phyloP scores from a whole-genome alignment of 2,329 filamentous ascomycete species.

The Aspergillus proliferans region DNA sequence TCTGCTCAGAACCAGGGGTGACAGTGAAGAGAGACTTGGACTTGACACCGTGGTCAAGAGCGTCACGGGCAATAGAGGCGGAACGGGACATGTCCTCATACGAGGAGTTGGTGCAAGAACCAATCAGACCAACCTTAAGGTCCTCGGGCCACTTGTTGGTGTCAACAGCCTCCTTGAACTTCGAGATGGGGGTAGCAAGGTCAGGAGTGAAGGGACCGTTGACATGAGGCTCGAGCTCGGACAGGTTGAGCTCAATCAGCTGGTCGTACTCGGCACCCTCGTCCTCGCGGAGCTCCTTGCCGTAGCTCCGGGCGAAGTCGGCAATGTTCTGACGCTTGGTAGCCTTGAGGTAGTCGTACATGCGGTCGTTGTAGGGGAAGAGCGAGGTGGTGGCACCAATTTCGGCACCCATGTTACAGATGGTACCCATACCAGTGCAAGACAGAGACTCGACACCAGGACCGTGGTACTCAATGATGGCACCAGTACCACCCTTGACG shows the following conservation, averaged over 20 bases:
- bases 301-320: slow-evolving; percentile 79
- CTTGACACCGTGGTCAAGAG: slow-evolving; percentile 87
- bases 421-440: slow-evolving; percentile 82
- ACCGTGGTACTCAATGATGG: slow-evolving; percentile 56
- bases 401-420: slow-evolving; percentile 63
- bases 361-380: slow-evolving; percentile 96
- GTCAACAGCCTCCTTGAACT: slow-evolving; percentile 92
- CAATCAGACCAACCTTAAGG: slow-evolving; percentile 93
- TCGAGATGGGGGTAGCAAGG: slow-evolving; percentile 93
- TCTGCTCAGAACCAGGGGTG: slow-evolving; percentile 94
- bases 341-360: slow-evolving; percentile 90
- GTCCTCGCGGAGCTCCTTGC: slow-evolving; percentile 78
- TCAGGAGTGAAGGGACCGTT: slow-evolving; percentile 99
- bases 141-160: slow-evolving; percentile 94
- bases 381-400: slow-evolving; percentile 75
- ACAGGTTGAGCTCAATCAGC: slow-evolving; percentile 91
- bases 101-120: slow-evolving; percentile 93
- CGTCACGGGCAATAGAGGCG: slow-evolving; percentile 85
- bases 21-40: slow-evolving; percentile 90
- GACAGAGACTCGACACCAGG: slow-evolving; percentile 69
- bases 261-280: slow-evolving; percentile 92
- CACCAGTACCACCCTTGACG: slow-evolving; percentile 95
- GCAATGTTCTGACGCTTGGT: slow-evolving; percentile 89
- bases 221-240: slow-evolving; percentile 92
- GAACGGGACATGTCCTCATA: slow-evolving; percentile 90